Conservation (phyloP, 352 stramenopile genomes). For the Pythium oligandrum region DNA sequence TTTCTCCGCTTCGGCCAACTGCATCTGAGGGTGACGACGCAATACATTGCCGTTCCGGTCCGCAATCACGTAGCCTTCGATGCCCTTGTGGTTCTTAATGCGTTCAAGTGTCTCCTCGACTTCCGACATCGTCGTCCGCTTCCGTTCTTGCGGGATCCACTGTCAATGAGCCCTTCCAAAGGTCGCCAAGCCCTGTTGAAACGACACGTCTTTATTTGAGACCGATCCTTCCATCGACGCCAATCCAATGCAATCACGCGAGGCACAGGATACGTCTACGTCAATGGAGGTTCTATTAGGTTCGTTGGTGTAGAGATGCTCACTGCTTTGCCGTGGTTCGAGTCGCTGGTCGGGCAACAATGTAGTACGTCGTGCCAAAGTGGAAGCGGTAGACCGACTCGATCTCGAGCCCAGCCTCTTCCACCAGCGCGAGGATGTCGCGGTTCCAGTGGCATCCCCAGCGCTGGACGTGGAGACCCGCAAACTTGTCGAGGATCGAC, state of each 20-base stretch:
- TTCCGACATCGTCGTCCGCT: conserved; percentile 56
- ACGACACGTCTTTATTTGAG: no score
- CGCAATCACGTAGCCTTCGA: conserved; percentile 94
- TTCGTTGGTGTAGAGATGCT: no score
- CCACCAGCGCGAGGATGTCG: conserved; percentile 89
- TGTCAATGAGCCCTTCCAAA: no score
- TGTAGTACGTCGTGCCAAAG: conserved; percentile 95
- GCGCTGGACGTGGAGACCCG: conserved; percentile 86
- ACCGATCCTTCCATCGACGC: no score
- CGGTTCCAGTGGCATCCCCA: conserved; percentile 97
- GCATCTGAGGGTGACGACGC: conserved; percentile 87
- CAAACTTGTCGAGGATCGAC: conserved; percentile 91
- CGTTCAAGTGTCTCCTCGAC: conserved; percentile 94
- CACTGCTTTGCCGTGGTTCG: neutral
- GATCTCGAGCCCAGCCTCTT: conserved; percentile 78
- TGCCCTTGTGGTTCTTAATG: conserved; percentile 93
- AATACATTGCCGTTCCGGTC: conserved; percentile 89
- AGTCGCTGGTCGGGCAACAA: conserved; percentile 48
- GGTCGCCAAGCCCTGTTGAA: no score
- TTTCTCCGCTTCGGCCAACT: conserved; percentile 86
- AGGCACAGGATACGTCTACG: no score
- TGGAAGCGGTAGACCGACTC: conserved; percentile 89
- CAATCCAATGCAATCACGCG: no score
- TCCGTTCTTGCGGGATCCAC: neutral
- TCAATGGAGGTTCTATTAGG: no score